Evolutionary conservation across 2,329 filamentous ascomycete genomes (phyloP), one percentile per base, ranked within the genome.

Genomic region (Tricladium varicosporioides): DNA sequence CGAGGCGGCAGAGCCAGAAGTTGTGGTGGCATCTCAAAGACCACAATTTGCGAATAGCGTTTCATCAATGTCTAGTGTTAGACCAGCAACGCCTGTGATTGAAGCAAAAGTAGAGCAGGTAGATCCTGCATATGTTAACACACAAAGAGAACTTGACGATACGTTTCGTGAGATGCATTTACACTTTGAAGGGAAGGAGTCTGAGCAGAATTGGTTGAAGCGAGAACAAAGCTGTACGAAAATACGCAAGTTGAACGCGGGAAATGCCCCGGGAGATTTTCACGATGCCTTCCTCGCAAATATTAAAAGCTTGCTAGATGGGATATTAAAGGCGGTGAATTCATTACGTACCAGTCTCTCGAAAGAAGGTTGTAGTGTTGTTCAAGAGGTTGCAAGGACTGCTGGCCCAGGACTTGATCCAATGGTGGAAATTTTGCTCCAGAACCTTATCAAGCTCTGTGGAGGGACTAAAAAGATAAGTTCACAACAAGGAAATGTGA

Each of bases 381-480:
- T 97, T 31, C 92, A 97, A 70, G 93, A 97, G 62, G 78, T 96
- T 27, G 91, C 91, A 15, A 83, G 81, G 63, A 85, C 82, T 8
- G 85, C 90, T 47, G 92, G 92, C 0, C 81, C 91, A 1, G 87
- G 81, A 43, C 85, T 97, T 67, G 93, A 97, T 67, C 83, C 88
- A 10, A 89, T 96, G 85, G 88, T 94, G 7, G 93, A 97, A 73
- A 84, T 97, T 51, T 79, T 97, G 18, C 84, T 97, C 74, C 92
- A 96, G 69, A 88, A 85, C 27, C 84, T 97, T 65, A 85, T 97
- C 75, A 97, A 96, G 74, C 83, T 97, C 61, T 92, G 88, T 63
- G 91, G 87, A 9, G 87, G 86, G 19, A 95, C 93, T 48, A 99
- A 99, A 74, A 96, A 95, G 72, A 96, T 99, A 64, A 86, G 84